These are phyloP conservation scores for Purshia tridentata DNA, from an alignment of 306 rosid species.

Conservation along the genomic window DNA sequence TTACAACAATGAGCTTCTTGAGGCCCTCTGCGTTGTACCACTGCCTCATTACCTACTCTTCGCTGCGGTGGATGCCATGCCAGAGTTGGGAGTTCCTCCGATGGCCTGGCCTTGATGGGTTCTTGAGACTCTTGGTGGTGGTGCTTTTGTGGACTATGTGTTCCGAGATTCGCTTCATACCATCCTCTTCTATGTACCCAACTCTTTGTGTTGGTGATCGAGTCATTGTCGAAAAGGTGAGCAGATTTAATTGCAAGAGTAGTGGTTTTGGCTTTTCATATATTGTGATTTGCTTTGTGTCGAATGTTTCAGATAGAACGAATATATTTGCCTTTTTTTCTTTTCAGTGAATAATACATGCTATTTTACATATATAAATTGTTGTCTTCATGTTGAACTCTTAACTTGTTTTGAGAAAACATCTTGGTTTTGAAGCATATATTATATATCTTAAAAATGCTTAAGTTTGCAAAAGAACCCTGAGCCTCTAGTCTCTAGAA, in stretches of 20 bases:
- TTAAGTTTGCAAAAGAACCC: background rate
- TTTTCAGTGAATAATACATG: background rate
- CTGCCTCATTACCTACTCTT: constrained; percentile 37
- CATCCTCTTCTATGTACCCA: constrained; percentile 84
- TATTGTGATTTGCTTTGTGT: too few relatives aligned
- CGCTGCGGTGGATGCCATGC: constrained; percentile 70
- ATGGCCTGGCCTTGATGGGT: constrained; percentile 79
- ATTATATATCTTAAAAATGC: background rate
- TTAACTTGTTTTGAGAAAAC: too few relatives aligned
- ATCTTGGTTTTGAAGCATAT: too few relatives aligned
- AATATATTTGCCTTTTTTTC: background rate
- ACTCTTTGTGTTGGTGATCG: constrained; percentile 84
- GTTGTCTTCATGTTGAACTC: too few relatives aligned
- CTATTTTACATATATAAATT: too few relatives aligned
- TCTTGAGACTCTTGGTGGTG: constrained; percentile 60
- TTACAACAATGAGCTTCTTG: constrained; percentile 55
- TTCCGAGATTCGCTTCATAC: constrained; percentile 69
- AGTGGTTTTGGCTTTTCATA: too few relatives aligned
- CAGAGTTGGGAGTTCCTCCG: constrained; percentile 77
- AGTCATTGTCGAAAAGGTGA: constrained; percentile 67
- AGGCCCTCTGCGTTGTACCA: constrained; percentile 59
- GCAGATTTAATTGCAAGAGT: background rate
- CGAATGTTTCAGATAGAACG: background rate
- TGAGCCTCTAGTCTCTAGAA: background rate
- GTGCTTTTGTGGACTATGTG: constrained; percentile 68